Evolutionary conservation across 305 asterid genomes (phyloP).

Genomic region (Fraxinus greggii): DNA sequence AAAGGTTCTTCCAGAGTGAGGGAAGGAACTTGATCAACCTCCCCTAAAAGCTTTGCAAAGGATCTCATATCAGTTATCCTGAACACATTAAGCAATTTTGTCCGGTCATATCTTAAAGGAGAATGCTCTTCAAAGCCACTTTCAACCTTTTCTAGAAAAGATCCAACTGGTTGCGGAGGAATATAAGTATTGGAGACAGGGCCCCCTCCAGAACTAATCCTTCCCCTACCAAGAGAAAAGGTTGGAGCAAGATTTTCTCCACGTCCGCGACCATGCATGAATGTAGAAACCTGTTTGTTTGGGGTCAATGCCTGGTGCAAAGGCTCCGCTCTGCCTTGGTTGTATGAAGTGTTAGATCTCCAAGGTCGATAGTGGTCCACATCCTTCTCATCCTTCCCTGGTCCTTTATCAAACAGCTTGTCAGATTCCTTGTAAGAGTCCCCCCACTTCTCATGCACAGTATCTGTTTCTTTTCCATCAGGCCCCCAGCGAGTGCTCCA

Average conservation of each 20-base stretch:
- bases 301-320: conserved; percentile 48
- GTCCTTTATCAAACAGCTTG: conserved; percentile 48
- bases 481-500: conserved; percentile 97
- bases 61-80: conserved; percentile 49
- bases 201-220: conserved; percentile 41
- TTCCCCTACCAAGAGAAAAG: conserved; percentile 64
- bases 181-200: conserved; percentile 32
- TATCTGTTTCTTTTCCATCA: conserved; percentile 59
- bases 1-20: conserved; percentile 66
- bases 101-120: conserved; percentile 55
- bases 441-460: conserved; percentile 63
- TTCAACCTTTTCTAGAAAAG: conserved; percentile 52
- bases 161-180: conserved; percentile 43
- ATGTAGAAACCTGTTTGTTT: conserved; percentile 54
- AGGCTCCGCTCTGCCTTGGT: conserved; percentile 73
- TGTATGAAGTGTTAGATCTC: conserved; percentile 62
- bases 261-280: conserved; percentile 69
- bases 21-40: conserved; percentile 53
- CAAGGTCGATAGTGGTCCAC: conserved; percentile 77
- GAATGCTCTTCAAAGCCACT: conserved; percentile 38
- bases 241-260: conserved; percentile 54
- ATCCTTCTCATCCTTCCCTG: conserved; percentile 72
- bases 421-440: conserved; percentile 61
- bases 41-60: conserved; percentile 39
- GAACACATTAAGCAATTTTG: conserved; percentile 66